phyloP scores from a whole-genome alignment of 1,284 basidiomycete species.

The Sanghuangporus baumii region DNA sequence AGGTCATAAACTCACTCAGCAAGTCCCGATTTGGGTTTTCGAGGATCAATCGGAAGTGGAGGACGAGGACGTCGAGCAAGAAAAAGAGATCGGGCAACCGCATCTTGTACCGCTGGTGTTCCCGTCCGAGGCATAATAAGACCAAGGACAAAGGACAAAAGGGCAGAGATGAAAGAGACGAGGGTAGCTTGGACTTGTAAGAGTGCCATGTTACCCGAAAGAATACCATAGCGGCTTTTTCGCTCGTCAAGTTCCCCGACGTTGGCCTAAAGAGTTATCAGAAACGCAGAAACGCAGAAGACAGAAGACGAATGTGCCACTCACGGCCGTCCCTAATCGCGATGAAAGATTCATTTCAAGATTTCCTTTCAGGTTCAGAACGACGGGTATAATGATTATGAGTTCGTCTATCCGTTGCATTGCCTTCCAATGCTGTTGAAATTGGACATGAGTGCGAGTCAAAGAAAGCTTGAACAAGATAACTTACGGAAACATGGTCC shows the following conservation, averaged over 20 bases:
- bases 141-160: constrained; percentile 74
- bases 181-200: constrained; percentile 92
- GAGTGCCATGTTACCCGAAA: constrained; percentile 81
- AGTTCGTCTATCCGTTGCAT: constrained; percentile 91
- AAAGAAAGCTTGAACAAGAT: not conserved
- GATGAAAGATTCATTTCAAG: constrained; percentile 91
- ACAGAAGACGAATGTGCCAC: not conserved
- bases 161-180: constrained; percentile 83
- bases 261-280: constrained; percentile 39
- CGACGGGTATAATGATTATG: constrained; percentile 93
- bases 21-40: constrained; percentile 38
- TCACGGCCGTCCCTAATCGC: constrained; percentile 61
- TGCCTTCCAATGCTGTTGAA: constrained; percentile 73
- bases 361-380: constrained; percentile 95
- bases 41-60: constrained; percentile 16
- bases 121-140: constrained; percentile 39
- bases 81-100: not conserved
- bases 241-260: constrained; percentile 86
- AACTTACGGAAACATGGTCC: constrained; percentile 75
- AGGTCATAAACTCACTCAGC: constrained; percentile 42
- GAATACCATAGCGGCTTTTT: constrained; percentile 56
- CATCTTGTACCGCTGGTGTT: constrained; percentile 16
- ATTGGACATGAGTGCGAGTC: not conserved
- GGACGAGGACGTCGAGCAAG: constrained; percentile 16
- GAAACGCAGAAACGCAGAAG: not conserved